Base-by-base conservation (phyloP, 768 basidiomycete species). In the Dentipellis fragilis region DNA sequence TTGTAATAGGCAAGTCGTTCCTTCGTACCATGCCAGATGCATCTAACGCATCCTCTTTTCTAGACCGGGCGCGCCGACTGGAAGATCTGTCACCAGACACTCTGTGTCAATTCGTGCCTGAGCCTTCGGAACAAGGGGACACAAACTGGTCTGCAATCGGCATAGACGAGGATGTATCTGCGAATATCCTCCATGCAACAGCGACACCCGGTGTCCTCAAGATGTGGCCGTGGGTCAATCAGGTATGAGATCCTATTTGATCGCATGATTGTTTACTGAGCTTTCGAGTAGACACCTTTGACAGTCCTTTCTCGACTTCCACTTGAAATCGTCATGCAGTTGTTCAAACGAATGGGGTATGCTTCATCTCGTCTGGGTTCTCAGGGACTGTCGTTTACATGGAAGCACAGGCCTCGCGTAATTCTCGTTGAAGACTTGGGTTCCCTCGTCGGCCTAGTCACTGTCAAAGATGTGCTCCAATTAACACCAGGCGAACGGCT, bases 311-410 rank as follows among this genome's bases (percentile, higher is more conserved):
- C 93, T 1, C 89, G 90, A 59, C 78, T 96, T 40, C 93, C 93
- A 0, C 74, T 99, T 45, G 96, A 99, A 68, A 93, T 97, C 54
- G 92, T 94, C 8, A 92, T 96, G 88, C 93, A 99, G 66, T 72
- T 99, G 23, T 99, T 98, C 77, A 91, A 95, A 67, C 80, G 92
- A 48, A 90, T 99, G 87, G 96, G 96, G 96, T 96, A 65, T 62
- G 91, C 76, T 12, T 1, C 14, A 16, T 51, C 49, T 29, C 23
- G 35, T 37, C 34, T 23, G 53, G 17, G 16, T 35, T 46, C 22
- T 45, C 59, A 16, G 23, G 47, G 39, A 37, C 55, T 34, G 17
- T 10, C 10, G 8, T 4, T 34, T 35, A 16, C 10, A n/a, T 38
- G 51, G 21, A 23, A 38, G 38, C 56, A 4, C 59, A 98, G 95